These are phyloP conservation scores for Mucor sp. DNA, from an alignment of 371 early-diverging fungal genomes.

Conservation along the genomic window DNA sequence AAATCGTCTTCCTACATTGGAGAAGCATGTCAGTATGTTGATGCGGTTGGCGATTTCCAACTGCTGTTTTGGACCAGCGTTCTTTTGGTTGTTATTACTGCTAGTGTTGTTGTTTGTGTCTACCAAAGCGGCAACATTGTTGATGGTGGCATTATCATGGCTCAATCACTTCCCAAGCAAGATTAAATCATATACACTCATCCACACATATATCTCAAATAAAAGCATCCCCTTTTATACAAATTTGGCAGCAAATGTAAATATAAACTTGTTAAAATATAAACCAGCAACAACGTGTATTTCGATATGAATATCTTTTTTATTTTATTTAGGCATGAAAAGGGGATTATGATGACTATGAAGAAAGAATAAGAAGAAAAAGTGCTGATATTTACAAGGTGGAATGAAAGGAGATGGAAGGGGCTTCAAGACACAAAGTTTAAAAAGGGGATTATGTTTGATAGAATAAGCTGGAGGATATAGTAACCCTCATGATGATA, in stretches of 20 bases:
- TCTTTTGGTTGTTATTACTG: slow-evolving; percentile 33
- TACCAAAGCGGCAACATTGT: slow-evolving; percentile 40
- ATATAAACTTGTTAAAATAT: background rate
- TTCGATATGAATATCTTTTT: background rate
- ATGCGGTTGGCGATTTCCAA: slow-evolving; percentile 48
- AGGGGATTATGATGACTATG: background rate
- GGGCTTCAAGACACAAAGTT: slow-evolving; percentile 3
- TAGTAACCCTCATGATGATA: background rate
- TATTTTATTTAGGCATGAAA: background rate
- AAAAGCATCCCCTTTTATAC: background rate
- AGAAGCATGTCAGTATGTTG: slow-evolving; percentile 37
- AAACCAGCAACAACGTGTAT: background rate
- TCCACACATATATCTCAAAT: background rate
- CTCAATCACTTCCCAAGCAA: slow-evolving; percentile 46
- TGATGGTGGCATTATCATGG: slow-evolving; percentile 40
- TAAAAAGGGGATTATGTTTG: background rate
- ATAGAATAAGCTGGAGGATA: slow-evolving; percentile 1
- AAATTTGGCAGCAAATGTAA: background rate
- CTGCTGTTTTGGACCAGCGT: slow-evolving; percentile 53
- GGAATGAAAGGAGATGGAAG: slow-evolving; percentile 17
- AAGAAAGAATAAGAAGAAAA: background rate
- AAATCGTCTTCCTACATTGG: slow-evolving; percentile 29
- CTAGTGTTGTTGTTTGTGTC: slow-evolving; percentile 44
- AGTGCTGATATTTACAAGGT: slow-evolving; percentile 1
- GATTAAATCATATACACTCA: slow-evolving; percentile 31